Conservation (phyloP, 495 filamentous ascomycete species). For the Neurospora terricola region DNA sequence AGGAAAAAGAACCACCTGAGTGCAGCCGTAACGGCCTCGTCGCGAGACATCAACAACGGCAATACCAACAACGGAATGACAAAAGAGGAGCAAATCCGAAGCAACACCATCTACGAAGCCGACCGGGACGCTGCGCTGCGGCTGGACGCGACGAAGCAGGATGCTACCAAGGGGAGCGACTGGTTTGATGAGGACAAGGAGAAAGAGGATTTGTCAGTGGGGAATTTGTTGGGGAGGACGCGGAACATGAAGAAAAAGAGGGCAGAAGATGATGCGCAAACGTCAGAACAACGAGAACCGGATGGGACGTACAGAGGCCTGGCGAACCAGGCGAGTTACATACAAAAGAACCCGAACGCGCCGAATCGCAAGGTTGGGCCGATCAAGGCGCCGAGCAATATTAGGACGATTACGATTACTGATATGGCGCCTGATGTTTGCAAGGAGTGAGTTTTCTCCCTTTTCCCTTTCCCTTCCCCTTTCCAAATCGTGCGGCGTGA, state of each 20-base stretch:
- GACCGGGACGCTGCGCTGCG: slow-evolving; percentile 47
- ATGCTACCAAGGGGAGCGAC: slow-evolving; percentile 87
- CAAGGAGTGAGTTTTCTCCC: slow-evolving; percentile 48
- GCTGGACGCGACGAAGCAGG: slow-evolving; percentile 55
- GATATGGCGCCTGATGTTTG: slow-evolving; percentile 93
- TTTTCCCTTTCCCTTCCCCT: background rate
- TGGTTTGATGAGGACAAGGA: slow-evolving; percentile 68
- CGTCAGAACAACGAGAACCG: slow-evolving; percentile 8
- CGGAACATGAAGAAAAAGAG: slow-evolving; percentile 19
- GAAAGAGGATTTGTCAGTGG: slow-evolving; percentile 38
- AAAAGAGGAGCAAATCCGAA: slow-evolving; percentile 11
- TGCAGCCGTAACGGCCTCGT: slow-evolving; percentile 44
- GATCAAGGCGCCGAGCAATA: slow-evolving; percentile 79
- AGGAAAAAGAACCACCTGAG: slow-evolving; percentile 50
- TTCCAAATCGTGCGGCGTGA: too few species aligned
- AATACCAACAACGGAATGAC: slow-evolving; percentile 12
- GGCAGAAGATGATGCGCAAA: background rate
- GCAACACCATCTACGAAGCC: slow-evolving; percentile 48
- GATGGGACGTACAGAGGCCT: slow-evolving; percentile 72
- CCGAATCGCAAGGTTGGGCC: slow-evolving; percentile 66
- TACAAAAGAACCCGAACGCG: slow-evolving; percentile 75
- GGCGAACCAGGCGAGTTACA: slow-evolving; percentile 60
- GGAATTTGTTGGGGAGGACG: slow-evolving; percentile 57
- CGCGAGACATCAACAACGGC: slow-evolving; percentile 29
- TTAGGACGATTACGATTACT: slow-evolving; percentile 80